Conservation (phyloP, 495 filamentous ascomycete genomes). For the Bacidia rubella region DNA sequence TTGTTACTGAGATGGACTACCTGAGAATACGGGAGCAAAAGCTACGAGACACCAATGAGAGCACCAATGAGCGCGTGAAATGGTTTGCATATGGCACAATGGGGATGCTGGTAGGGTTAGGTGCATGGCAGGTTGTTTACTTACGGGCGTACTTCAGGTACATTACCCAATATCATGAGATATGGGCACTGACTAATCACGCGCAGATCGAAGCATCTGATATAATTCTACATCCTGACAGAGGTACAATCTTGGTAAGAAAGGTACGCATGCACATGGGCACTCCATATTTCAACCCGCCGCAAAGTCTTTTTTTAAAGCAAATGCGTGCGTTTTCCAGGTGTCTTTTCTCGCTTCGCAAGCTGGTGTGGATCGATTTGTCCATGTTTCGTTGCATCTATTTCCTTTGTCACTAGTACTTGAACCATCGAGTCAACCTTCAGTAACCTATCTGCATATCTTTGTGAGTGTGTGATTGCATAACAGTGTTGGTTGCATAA, state of each 20-base stretch:
- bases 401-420: too few relatives aligned
- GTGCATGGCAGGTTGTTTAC: constrained; percentile 95
- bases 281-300: too few relatives aligned
- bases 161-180: constrained; percentile 11
- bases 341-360: too few relatives aligned
- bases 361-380: too few relatives aligned
- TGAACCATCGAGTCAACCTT: too few relatives aligned
- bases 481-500: too few relatives aligned
- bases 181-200: not conserved
- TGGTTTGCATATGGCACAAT: constrained; percentile 97
- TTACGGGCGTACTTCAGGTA: constrained; percentile 92
- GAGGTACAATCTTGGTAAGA: not conserved
- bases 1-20: constrained; percentile 86
- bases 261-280: too few relatives aligned
- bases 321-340: too few relatives aligned
- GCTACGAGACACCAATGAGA: constrained; percentile 96
- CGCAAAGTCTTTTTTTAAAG: too few relatives aligned
- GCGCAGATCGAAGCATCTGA: constrained; percentile 70
- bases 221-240: constrained; percentile 37
- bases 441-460: too few relatives aligned
- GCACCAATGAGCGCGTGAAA: constrained; percentile 96
- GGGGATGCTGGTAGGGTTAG: constrained; percentile 78
- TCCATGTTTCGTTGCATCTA: too few relatives aligned
- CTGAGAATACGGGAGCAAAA: constrained; percentile 82
- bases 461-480: not conserved